Base-by-base conservation (phyloP, 1,139 yeast genomes). In the Yamadazyma trypodendri region DNA sequence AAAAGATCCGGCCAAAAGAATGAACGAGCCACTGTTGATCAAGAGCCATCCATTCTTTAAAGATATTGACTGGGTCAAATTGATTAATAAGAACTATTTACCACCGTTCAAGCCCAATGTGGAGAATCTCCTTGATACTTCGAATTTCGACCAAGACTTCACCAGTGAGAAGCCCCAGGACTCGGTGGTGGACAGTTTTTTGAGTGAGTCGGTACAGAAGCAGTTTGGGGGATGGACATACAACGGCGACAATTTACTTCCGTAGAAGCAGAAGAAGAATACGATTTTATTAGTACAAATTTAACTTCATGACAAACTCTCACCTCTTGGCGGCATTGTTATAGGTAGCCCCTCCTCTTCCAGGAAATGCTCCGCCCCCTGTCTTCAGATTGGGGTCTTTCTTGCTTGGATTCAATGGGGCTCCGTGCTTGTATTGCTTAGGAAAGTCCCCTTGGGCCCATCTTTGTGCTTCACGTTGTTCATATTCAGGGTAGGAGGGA, bases 191-290 rank as follows among this genome's bases (percentile, higher is more conserved):
- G 96, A 90, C 58, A 96, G 89, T 56, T 86, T 77, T 50, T 76
- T 80, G 63, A 86, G 88, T 59, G 96, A 86, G 53, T 80, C 90
- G 49, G 96, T 92, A 16, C 98, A 92, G 61, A 83, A 85, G 57
- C 97, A 92, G 63, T 92, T 92, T 71, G 97, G 96, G 35, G 97
- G 98, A 4, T 92, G 98, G 98, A 90, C 97, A 2, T 90, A 89
- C 60, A 88, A 87, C 39, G 96, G 92, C 9, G 80, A 76, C 40
- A 61, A 45, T 31, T 46, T 56, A 12, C 31, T 32, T 18, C 28
- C n/a, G 15, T 24, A 13, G 21, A 8, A 18, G 21, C 7, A 5
- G 5, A 18, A 8, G 21, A 18, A 6, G 8, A 8, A 18, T 5
- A n/a, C n/a, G n/a, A n/a, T n/a, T n/a, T n/a, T n/a, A n/a, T n/a